Conservation (phyloP, 148 eudicot species). For the Gaultheria prostrata region DNA sequence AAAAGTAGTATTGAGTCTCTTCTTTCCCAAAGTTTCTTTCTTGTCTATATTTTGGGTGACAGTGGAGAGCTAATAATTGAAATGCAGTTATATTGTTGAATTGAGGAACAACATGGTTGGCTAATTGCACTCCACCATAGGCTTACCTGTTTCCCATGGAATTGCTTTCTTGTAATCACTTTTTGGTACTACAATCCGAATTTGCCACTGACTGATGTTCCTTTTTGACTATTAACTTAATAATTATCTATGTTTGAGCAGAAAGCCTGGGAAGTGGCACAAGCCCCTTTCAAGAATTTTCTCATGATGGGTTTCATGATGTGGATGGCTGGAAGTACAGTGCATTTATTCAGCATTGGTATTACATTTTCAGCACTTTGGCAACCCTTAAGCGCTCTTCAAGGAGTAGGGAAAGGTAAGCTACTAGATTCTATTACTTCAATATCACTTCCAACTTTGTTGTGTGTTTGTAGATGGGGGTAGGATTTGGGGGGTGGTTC, state of each 20-base stretch:
- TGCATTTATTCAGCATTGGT: conserved; percentile 95
- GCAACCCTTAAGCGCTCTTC: conserved; percentile 95
- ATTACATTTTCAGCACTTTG: conserved; percentile 92
- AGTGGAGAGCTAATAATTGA: conserved; percentile 3
- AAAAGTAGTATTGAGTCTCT: no score
- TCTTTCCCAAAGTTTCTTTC: neutral
- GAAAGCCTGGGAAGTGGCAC: conserved; percentile 99
- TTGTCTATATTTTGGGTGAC: neutral
- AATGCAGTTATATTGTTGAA: neutral
- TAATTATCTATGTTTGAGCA: conserved; percentile 23
- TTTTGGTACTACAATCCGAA: neutral
- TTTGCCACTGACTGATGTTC: neutral
- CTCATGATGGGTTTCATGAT: conserved; percentile 99
- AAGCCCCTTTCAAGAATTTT: conserved; percentile 87
- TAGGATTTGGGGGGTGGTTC: neutral
- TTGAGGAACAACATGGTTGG: neutral
- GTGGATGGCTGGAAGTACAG: conserved; percentile 99
- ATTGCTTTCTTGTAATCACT: neutral
- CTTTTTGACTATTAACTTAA: neutral
- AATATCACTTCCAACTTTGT: neutral
- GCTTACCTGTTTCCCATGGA: neutral
- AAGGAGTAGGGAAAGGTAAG: conserved; percentile 87
- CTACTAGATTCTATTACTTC: neutral
- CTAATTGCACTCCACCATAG: neutral
- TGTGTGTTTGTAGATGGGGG: neutral